Evolutionary conservation across 2,329 filamentous ascomycete species (phyloP), one percentile per base, ranked within the genome.

Genomic region (Lomentospora prolificans): DNA sequence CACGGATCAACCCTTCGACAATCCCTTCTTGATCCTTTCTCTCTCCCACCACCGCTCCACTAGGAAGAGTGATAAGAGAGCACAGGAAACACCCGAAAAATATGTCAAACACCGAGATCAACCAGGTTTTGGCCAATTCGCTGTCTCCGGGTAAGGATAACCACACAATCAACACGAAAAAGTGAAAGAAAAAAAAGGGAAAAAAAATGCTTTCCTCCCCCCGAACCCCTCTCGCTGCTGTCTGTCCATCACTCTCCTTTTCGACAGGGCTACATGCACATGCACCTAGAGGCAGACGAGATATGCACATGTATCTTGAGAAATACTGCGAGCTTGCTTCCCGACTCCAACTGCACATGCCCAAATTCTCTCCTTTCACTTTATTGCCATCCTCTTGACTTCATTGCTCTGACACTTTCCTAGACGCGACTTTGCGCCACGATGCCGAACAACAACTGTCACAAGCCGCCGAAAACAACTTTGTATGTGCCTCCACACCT

Each of bases 61-160:
- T 33, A 30, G 36, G 48, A 44, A 48, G 55, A 53, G 52, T n/a
- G 36, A 36, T 36, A 41, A 22, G 19, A 7, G 51, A 51, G 27
- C n/a, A 57, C 30, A 46, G 62, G 64, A 66, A 30, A 57, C 31
- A 46, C 62, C 64, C 66, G 67, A 66, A 65, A 69, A 71, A 78
- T 68, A 90, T 82, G 80, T 81, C 79, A 73, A 81, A 77, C 78
- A 76, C 95, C 87, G 90, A 97, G 78, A 95, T 97, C 79, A 95
- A 92, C 79, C 87, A 90, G 77, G 92, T 99, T 78, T 87, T 99
- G 79, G 85, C 90, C 75, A 92, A 91, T 79, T 97, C 94, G 73
- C 85, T 97, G 76, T 95, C 91, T 69, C 81, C 91, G 70, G 92
- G 94, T 97, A 78, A 72, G 87, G 74, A 53, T 55, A 50, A 53